phyloP scores from a whole-genome alignment of 2,329 filamentous ascomycete genomes.

The Bipolaris sorokiniana region DNA sequence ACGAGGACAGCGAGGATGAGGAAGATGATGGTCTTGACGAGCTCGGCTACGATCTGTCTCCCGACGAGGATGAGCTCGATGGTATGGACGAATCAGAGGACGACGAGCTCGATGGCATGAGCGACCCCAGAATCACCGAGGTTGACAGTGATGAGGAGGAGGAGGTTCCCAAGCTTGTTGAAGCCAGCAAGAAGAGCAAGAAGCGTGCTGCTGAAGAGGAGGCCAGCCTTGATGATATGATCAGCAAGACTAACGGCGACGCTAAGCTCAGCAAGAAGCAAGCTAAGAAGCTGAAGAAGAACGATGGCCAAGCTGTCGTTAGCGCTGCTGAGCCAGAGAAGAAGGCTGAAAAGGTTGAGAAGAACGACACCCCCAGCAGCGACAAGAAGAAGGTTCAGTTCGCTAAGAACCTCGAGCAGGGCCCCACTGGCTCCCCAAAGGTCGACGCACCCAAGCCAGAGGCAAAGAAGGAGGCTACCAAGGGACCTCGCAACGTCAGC shows the following conservation, averaged over 20 bases:
- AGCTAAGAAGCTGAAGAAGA: conserved; percentile 98
- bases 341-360: conserved; percentile 59
- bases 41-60: conserved; percentile 80
- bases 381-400: conserved; percentile 94
- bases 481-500: conserved; percentile 75
- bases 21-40: conserved; percentile 64
- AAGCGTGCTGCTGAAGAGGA: conserved; percentile 79
- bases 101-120: conserved; percentile 64
- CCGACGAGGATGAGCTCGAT: conserved; percentile 77
- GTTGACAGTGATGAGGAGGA: conserved; percentile 80
- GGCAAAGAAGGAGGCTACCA: conserved; percentile 60
- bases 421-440: conserved; percentile 70
- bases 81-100: conserved; percentile 58
- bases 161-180: conserved; percentile 62
- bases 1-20: conserved; percentile 64
- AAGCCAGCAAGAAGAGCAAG: conserved; percentile 68
- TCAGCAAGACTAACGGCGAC: conserved; percentile 75
- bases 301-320: conserved; percentile 83
- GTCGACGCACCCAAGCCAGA: conserved; percentile 49
- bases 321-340: conserved; percentile 59
- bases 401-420: conserved; percentile 97
- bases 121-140: conserved; percentile 83
- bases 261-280: conserved; percentile 92
- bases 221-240: conserved; percentile 77
- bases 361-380: conserved; percentile 55